Evolutionary conservation across 2,329 filamentous ascomycete genomes (phyloP).

Genomic region (Emergomyces pasteurianus): DNA sequence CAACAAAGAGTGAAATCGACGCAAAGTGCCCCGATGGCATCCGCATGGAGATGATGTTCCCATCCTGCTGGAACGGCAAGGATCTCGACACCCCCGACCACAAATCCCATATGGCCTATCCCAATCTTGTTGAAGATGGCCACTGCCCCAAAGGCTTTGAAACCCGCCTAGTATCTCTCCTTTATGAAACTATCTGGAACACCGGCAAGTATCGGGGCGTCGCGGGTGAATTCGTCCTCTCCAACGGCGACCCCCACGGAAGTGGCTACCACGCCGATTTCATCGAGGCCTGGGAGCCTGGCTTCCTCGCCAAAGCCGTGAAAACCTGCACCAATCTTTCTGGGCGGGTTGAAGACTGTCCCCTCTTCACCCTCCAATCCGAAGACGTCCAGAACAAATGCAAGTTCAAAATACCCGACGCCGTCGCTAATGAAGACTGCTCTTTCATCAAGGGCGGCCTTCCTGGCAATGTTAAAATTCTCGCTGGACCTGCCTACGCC

Average conservation of each 20-base stretch:
- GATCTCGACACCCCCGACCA: conserved; percentile 44
- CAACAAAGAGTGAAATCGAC: conserved; percentile 68
- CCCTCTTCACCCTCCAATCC: conserved; percentile 58
- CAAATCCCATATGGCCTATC: conserved; percentile 62
- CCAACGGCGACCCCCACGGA: conserved; percentile 67
- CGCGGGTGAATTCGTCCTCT: conserved; percentile 58
- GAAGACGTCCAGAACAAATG: conserved; percentile 47
- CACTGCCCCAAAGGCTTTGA: conserved; percentile 59
- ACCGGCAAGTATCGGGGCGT: conserved; percentile 53
- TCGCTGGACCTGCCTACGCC: conserved; percentile 30
- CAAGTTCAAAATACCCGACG: conserved; percentile 46
- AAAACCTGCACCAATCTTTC: conserved; percentile 60
- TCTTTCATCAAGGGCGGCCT: conserved; percentile 45
- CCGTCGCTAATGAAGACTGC: conserved; percentile 49
- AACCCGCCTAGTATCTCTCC: conserved; percentile 58
- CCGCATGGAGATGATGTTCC: conserved; percentile 76
- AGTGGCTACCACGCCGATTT: conserved; percentile 71
- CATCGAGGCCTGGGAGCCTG: conserved; percentile 62
- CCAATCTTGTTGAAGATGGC: conserved; percentile 62
- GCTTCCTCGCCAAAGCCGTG: conserved; percentile 60
- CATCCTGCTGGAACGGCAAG: conserved; percentile 76
- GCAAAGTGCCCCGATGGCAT: conserved; percentile 70
- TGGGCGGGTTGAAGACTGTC: conserved; percentile 61
- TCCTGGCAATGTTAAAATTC: conserved; percentile 50
- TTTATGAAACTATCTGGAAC: conserved; percentile 78